These are phyloP conservation scores for Marsdenia floribunda DNA, from an alignment of 257 asterid genomes.

Conservation along the genomic window DNA sequence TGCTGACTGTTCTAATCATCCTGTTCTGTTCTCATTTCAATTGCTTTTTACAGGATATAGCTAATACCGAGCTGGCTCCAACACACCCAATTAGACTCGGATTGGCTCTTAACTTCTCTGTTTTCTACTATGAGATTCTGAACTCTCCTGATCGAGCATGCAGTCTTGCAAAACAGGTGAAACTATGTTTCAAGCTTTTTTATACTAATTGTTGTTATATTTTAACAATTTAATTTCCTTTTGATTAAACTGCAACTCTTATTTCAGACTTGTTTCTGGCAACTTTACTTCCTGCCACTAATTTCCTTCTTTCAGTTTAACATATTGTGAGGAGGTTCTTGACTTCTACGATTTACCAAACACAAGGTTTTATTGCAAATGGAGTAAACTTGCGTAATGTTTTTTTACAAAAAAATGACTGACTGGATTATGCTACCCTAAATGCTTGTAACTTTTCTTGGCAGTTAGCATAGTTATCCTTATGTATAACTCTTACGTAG, in stretches of 20 bases:
- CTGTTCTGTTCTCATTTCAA: not conserved
- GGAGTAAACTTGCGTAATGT: not conserved
- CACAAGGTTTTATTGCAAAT: not conserved
- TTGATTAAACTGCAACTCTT: not conserved
- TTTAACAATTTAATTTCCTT: not conserved
- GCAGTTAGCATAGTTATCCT: not conserved
- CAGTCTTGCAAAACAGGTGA: constrained; percentile 33
- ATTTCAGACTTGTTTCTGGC: not conserved
- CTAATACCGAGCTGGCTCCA: constrained; percentile 28
- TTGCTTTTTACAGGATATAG: constrained; percentile 24
- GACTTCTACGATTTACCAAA: not conserved
- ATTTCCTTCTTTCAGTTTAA: not conserved
- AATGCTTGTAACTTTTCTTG: not conserved
- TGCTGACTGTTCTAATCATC: not conserved
- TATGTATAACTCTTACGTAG: not conserved
- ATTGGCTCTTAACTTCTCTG: constrained; percentile 38
- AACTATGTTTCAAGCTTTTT: not conserved
- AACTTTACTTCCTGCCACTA: not conserved
- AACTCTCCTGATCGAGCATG: constrained; percentile 35
- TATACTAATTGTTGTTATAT: not conserved
- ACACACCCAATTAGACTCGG: constrained; percentile 37
- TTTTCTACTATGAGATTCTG: constrained; percentile 31
- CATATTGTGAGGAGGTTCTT: not conserved
- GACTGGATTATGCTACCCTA: not conserved
- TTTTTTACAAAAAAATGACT: not conserved